Evolutionary conservation across 2,329 filamentous ascomycete species (phyloP).

Genomic region (Phialocephala sp.): DNA sequence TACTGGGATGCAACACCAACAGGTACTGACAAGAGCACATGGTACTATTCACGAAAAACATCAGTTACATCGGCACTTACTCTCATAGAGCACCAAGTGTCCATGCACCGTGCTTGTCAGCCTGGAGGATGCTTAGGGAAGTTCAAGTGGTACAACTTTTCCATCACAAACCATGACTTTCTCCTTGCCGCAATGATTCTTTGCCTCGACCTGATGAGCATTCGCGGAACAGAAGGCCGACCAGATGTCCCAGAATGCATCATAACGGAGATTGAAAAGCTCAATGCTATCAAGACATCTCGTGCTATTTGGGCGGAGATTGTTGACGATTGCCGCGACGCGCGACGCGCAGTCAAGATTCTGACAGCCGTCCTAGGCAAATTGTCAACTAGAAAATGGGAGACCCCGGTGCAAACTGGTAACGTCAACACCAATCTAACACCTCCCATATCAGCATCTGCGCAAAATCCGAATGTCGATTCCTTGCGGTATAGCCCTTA

Average conservation of each 20-base stretch:
- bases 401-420: not conserved
- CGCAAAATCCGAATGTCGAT: constrained; percentile 18
- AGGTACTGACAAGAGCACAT: constrained; percentile 44
- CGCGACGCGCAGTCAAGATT: constrained; percentile 31
- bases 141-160: constrained; percentile 62
- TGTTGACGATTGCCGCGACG: constrained; percentile 34
- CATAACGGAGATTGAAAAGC: constrained; percentile 30
- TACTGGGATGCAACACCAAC: constrained; percentile 53
- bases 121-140: constrained; percentile 59
- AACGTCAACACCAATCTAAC: not conserved
- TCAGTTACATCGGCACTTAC: constrained; percentile 56
- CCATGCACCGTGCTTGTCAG: constrained; percentile 54
- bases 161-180: constrained; percentile 64
- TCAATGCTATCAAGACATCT: constrained; percentile 30
- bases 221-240: constrained; percentile 1
- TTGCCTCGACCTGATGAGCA: constrained; percentile 50
- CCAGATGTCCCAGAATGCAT: constrained; percentile 21
- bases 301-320: constrained; percentile 36
- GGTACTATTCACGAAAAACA: constrained; percentile 57
- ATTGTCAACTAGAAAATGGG: constrained; percentile 19
- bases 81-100: constrained; percentile 54
- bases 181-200: constrained; percentile 66
- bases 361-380: constrained; percentile 31
- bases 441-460: not conserved
- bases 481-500: constrained; percentile 18